Percentiles rank a stretch among this genome's conserved stretches.
These are phyloP conservation scores for Pythium biforme DNA, from an alignment of 352 stramenopile species.

Conservation along the genomic window DNA sequence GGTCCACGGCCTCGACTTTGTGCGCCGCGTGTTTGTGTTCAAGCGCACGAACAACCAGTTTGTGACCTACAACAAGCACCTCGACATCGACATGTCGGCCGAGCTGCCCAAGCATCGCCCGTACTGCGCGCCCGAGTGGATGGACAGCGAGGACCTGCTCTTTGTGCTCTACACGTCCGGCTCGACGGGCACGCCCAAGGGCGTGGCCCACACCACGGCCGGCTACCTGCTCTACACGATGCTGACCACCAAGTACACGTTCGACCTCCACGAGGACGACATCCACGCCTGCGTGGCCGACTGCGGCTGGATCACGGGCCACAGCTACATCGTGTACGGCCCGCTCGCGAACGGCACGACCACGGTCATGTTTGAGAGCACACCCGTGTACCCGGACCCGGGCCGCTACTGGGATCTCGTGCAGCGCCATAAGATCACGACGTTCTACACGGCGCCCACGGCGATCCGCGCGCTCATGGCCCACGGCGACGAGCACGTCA, in stretches of 20 bases:
- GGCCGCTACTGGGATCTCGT: constrained; percentile 97
- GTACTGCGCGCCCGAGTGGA: constrained; percentile 94
- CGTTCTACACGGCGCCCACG: constrained; percentile 94
- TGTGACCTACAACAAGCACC: constrained; percentile 68
- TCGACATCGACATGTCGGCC: constrained; percentile 94
- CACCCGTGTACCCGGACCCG: constrained; percentile 95
- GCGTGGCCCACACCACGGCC: constrained; percentile 94
- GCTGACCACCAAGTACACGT: constrained; percentile 93
- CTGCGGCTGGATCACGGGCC: constrained; percentile 96
- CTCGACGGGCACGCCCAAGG: constrained; percentile 95
- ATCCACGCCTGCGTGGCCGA: constrained; percentile 96
- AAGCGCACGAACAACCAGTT: constrained; percentile 80
- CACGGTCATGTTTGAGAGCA: constrained; percentile 98
- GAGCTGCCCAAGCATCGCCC: constrained; percentile 88
- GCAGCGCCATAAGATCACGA: constrained; percentile 96
- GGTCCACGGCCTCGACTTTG: constrained; percentile 84
- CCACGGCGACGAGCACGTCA: constrained; percentile 90
- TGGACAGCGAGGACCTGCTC: constrained; percentile 96
- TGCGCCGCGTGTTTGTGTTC: constrained; percentile 96
- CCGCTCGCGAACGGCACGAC: constrained; percentile 96
- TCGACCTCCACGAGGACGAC: constrained; percentile 93
- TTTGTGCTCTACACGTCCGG: constrained; percentile 99
- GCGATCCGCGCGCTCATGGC: constrained; percentile 98
- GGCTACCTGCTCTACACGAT: constrained; percentile 95
- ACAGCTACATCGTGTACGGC: constrained; percentile 97